Evolutionary conservation across 305 asterid species (phyloP), one percentile per base, ranked within the genome.

Genomic region (Fraxinus sp.): DNA sequence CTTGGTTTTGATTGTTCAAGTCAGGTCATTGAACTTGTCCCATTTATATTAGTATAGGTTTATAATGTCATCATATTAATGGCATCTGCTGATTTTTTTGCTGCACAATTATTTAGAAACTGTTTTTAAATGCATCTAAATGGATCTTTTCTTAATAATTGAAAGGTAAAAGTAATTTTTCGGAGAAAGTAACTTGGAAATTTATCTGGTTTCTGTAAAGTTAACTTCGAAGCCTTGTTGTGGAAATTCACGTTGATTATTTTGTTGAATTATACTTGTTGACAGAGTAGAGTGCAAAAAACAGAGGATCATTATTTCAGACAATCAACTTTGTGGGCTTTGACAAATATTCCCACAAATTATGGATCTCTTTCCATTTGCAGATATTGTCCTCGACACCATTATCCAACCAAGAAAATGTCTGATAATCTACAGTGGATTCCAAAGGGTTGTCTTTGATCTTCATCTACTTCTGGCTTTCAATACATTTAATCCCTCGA

Each of bases 31-130:
- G 71, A 20, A 49, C 76, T 78, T 81, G 79, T 71, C 83, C 79
- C 77, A 83, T 83, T 71, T 16, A 20, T 57, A 57, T 57, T 20
- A n/a, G 26, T 86, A 85, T 77, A 88, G 84, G 74, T 86, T 87
- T 78, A 85, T 83, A 83, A 85, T 81, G 82, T 83, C 57, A 55
- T 78, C 46, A 52, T 55, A 22, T 83, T 81, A 72, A 88, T 78
- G 84, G 71, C 77, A 64, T 74, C 72, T 33, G 84, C 83, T 39
- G 84, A 74, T 64, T 9, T 81, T 78, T 80, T 52, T n/a, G 78
- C 83, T 77, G 84, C 87, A 49, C 78, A 7, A 66, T 77, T 77
- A 62, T 71, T 78, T 62, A 22, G 77, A 82, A 76, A 77, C 41
- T 68, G 52, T 44, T 72, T 30, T 76, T 59, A 41, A 74, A 64